Base-by-base conservation (phyloP, 2,329 filamentous ascomycete species). In the Ascochyta clinopodiicola region DNA sequence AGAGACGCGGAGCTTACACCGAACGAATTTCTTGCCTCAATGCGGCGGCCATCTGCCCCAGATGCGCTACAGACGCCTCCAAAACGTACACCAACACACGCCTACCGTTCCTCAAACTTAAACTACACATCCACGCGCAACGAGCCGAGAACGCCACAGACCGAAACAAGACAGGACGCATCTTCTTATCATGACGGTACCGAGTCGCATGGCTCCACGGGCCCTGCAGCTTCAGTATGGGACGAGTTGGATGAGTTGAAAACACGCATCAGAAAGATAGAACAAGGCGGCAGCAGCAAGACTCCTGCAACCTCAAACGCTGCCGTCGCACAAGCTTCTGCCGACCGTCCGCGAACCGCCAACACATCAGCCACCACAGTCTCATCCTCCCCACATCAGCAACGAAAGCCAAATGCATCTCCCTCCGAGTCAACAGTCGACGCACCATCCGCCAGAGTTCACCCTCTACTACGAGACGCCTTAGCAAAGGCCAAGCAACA, bases 231-330 rank as follows among this genome's bases (percentile, higher is more conserved):
- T 2, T 97, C 92, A 0, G 91, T 99, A 2, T 99, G 95, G 95
- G 95, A 98, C 72, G 95, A 99, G 75, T 79, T 99, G 25, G 95
- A 98, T 66, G 95, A 98, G 62, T 79, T 99, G 42, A 98, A 98
- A 74, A 95, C 91, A 36, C 87, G 95, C 27, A 96, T 99, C 66
- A 88, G 91, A 65, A 90, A 92, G 57, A 84, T 99, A 9, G 95
- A 98, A 74, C 31, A 43, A 29, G 77, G 96, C 64, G 96, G 91
- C 2, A 93, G 91, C 2, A 93, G 93, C 55, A 96, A 96, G 75
- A 79, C 95, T 31, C 92, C 93, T 0, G 80, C 91, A 0, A 92
- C 90, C 2, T 94, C 92, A 2, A 90, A 88, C 32, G 91, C 91
- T 2, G 90, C 91, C 2, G 64, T 75, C 6, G 67, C 72, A n/a